These are phyloP conservation scores for Pythium coloratum DNA, from an alignment of 352 stramenopile genomes.

Conservation along the genomic window DNA sequence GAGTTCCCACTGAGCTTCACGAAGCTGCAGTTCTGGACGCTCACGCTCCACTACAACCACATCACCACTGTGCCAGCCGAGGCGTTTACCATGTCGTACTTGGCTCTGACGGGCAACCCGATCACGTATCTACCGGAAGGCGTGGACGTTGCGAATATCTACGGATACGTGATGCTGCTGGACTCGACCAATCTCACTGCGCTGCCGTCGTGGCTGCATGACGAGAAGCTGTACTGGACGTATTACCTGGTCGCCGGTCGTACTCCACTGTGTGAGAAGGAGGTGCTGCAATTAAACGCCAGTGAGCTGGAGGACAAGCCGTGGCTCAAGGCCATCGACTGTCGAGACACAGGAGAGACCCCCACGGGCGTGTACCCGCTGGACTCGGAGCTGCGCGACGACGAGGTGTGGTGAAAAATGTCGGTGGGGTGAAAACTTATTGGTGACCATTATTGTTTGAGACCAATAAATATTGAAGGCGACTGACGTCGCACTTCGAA, in stretches of 20 bases:
- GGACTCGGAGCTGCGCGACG: not conserved
- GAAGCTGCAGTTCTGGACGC: slow-evolving; percentile 1
- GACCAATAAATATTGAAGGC: too few species aligned
- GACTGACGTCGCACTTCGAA: too few species aligned
- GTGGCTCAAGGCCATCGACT: not conserved
- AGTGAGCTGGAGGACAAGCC: not conserved
- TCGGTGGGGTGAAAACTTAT: too few species aligned
- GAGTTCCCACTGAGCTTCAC: slow-evolving; percentile 10
- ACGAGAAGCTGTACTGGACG: not conserved
- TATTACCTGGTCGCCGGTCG: not conserved
- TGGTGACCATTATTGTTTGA: too few species aligned
- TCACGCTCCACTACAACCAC: slow-evolving; percentile 13
- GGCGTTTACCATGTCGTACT: slow-evolving; percentile 15
- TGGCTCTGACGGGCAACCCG: slow-evolving; percentile 27
- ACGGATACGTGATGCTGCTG: not conserved
- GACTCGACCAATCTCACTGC: not conserved
- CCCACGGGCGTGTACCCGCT: not conserved
- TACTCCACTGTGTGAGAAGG: not conserved
- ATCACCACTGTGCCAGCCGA: slow-evolving; percentile 1
- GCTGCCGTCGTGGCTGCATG: not conserved
- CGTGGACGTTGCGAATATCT: slow-evolving; percentile 3
- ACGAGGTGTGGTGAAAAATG: not conserved
- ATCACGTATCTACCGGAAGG: slow-evolving; percentile 14
- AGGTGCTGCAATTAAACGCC: not conserved
- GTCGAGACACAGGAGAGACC: not conserved